Percentiles rank a stretch among this genome's conserved stretches.
phyloP scores from a whole-genome alignment of 768 basidiomycete species.

The Mycena vitilis region DNA sequence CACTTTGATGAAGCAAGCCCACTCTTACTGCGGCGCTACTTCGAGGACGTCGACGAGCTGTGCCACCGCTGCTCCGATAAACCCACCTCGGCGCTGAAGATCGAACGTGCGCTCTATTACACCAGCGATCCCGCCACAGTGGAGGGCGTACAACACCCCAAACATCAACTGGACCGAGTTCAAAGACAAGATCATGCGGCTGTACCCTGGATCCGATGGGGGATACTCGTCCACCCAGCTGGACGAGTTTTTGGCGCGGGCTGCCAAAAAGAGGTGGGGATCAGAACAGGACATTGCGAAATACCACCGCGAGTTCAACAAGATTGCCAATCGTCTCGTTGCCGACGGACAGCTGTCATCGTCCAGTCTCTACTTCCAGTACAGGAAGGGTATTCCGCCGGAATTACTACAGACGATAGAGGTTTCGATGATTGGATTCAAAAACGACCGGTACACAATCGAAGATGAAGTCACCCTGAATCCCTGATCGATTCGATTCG shows the following conservation, averaged over 20 bases:
- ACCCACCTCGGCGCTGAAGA: not conserved
- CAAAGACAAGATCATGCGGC: not conserved
- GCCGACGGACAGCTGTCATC: not conserved
- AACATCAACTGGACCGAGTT: slow-evolving; percentile 1
- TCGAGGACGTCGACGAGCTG: slow-evolving; percentile 16
- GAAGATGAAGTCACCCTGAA: too few species aligned
- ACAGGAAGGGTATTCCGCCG: not conserved
- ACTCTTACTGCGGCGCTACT: slow-evolving; percentile 6
- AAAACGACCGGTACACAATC: not conserved
- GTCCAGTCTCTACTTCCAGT: not conserved
- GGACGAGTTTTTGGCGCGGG: not conserved
- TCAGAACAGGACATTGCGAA: not conserved
- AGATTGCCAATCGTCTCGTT: slow-evolving; percentile 8
- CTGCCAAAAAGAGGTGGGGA: not conserved
- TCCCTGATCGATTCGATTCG: too few species aligned
- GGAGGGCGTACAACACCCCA: not conserved
- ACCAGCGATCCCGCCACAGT: slow-evolving; percentile 2
- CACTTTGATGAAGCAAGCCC: slow-evolving; percentile 7
- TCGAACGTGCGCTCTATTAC: slow-evolving; percentile 8
- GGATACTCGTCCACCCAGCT: not conserved
- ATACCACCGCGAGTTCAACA: slow-evolving; percentile 15
- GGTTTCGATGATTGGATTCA: not conserved
- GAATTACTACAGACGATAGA: not conserved
- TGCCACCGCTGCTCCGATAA: not conserved
- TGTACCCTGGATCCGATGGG: slow-evolving; percentile 8